Evolutionary conservation across 2,329 filamentous ascomycete species (phyloP).

Genomic region (Colletotrichum sojae): DNA sequence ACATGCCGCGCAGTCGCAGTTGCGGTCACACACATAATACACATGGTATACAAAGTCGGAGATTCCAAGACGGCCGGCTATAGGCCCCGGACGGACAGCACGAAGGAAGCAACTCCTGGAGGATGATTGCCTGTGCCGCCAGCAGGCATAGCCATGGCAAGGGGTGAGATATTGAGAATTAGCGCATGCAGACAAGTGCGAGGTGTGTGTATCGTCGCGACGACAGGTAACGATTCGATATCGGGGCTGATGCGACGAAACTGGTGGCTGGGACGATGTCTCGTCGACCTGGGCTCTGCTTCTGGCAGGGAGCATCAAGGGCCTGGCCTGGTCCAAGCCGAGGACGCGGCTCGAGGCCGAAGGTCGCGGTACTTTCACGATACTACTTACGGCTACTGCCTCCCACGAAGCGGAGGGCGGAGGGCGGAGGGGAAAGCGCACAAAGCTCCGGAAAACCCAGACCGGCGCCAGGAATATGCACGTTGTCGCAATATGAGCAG

Average conservation of each 20-base stretch:
- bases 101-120: constrained; percentile 34
- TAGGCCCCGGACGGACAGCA: not conserved
- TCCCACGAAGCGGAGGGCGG: too few species aligned
- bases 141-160: constrained; percentile 32
- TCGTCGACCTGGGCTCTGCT: constrained; percentile 20
- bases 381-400: not conserved
- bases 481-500: constrained; percentile 34
- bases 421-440: constrained; percentile 13
- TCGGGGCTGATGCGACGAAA: constrained; percentile 25
- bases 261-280: constrained; percentile 32
- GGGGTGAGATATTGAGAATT: constrained; percentile 28
- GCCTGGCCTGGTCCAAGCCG: constrained; percentile 5
- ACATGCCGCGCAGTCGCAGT: constrained; percentile 22
- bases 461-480: constrained; percentile 36
- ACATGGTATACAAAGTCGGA: not conserved
- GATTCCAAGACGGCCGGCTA: constrained; percentile 11
- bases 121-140: constrained; percentile 27
- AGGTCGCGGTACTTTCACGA: constrained; percentile 25
- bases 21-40: not conserved
- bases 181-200: constrained; percentile 2
- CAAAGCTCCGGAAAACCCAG: constrained; percentile 11
- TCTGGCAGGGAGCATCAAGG: constrained; percentile 5
- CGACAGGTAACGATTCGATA: constrained; percentile 17
- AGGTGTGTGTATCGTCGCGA: constrained; percentile 11
- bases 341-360: constrained; percentile 9